These are phyloP conservation scores for Solanum hybrid DNA, from an alignment of 305 asterid species.

Conservation along the genomic window DNA sequence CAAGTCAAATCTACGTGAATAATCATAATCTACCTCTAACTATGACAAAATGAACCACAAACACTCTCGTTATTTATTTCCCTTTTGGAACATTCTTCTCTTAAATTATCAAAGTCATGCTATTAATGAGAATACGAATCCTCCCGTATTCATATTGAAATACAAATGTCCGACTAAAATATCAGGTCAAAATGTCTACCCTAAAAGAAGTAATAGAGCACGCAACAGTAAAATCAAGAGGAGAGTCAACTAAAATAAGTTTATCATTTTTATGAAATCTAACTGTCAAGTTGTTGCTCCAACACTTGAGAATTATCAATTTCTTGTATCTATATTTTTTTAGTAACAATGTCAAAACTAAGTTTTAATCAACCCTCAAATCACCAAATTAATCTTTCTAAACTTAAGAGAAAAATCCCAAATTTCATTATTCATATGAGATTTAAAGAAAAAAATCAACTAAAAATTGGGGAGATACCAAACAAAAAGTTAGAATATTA, in stretches of 20 bases:
- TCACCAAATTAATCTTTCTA: neutral
- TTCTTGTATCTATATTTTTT: neutral
- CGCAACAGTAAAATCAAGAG: neutral
- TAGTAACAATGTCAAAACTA: neutral
- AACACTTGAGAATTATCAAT: neutral
- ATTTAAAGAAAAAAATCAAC: neutral
- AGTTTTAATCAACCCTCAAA: neutral
- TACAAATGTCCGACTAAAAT: neutral
- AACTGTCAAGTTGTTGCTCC: neutral
- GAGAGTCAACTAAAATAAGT: neutral
- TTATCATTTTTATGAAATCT: neutral
- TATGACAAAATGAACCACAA: neutral
- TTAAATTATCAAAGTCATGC: neutral
- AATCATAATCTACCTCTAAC: neutral
- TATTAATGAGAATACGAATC: neutral
- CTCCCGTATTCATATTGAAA: neutral
- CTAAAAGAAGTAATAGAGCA: neutral
- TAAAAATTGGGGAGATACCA: neutral
- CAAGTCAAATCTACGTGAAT: neutral
- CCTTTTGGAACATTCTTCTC: neutral
- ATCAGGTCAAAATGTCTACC: neutral
- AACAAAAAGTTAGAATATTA: neutral
- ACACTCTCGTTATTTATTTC: neutral
- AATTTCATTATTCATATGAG: neutral
- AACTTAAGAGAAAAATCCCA: neutral